A percentile compares a stretch with the other conserved stretches of the same genome.
phyloP scores from a whole-genome alignment of 768 basidiomycete species.

The Kwoniella sp. region DNA sequence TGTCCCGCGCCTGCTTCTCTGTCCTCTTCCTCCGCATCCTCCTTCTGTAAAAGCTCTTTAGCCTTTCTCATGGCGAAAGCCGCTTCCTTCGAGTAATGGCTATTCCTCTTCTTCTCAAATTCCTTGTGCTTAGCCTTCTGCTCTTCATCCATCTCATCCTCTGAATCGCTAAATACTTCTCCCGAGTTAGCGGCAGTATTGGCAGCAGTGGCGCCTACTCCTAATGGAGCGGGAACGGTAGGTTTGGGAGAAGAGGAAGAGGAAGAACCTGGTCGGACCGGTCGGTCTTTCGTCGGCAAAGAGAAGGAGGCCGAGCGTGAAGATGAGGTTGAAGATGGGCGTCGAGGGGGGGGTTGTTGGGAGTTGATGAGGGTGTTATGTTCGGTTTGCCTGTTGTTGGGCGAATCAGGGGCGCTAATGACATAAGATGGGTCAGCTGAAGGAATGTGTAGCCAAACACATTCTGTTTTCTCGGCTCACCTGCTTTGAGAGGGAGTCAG shows the following conservation, averaged over 20 bases:
- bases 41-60: conserved; percentile 41
- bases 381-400: conserved; percentile 12
- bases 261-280: conserved; percentile 53
- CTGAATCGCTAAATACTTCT: conserved; percentile 60
- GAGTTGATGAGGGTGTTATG: conserved; percentile 24
- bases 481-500: conserved; percentile 53
- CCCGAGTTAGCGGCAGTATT: conserved; percentile 54
- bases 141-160: conserved; percentile 83
- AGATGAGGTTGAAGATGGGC: conserved; percentile 32
- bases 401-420: conserved; percentile 22
- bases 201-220: conserved; percentile 38
- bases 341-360: conserved; percentile 18
- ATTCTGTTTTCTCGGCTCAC: conserved; percentile 42
- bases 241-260: conserved; percentile 7
- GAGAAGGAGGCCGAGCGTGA: conserved; percentile 51
- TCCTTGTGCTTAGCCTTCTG: conserved; percentile 39
- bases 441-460: not conserved
- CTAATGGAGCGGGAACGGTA: conserved; percentile 30
- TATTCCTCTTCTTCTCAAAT: conserved; percentile 50
- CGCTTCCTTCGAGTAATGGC: conserved; percentile 56
- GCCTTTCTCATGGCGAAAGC: conserved; percentile 49
- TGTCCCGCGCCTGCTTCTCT: conserved; percentile 8
- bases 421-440: not conserved
- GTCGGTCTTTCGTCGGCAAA: conserved; percentile 41
- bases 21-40: conserved; percentile 34